Conservation (phyloP, 139 green algal genomes). For the Picochlorum sp. region DNA sequence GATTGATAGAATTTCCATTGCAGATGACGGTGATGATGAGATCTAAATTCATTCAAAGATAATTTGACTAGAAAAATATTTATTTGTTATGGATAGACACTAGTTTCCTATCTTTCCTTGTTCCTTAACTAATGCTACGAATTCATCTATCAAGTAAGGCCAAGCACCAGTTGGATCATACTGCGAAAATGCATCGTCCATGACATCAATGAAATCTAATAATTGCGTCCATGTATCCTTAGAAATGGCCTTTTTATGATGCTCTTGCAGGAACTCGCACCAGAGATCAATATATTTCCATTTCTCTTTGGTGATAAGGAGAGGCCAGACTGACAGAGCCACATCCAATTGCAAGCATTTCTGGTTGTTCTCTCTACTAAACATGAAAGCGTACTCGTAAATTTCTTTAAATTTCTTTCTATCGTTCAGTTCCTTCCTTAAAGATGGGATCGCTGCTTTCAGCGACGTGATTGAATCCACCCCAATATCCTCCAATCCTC, state of each 20-base stretch:
- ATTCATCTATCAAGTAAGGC: slow-evolving; percentile 81
- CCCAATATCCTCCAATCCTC: slow-evolving; percentile 47
- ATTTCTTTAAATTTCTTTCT: slow-evolving; percentile 53
- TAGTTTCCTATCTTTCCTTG: neutral
- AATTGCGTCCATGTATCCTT: slow-evolving; percentile 81
- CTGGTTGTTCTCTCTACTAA: slow-evolving; percentile 80
- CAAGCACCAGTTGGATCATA: slow-evolving; percentile 76
- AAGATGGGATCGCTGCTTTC: slow-evolving; percentile 48
- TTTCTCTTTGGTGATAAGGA: slow-evolving; percentile 51
- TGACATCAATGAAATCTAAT: slow-evolving; percentile 66
- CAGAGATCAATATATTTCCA: slow-evolving; percentile 64
- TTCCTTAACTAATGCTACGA: slow-evolving; percentile 37
- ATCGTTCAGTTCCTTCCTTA: slow-evolving; percentile 55
- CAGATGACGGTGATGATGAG: slow-evolving; percentile 66
- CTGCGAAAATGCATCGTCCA: slow-evolving; percentile 69
- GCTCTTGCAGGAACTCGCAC: slow-evolving; percentile 72
- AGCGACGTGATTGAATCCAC: slow-evolving; percentile 64
- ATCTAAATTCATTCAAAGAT: slow-evolving; percentile 38
- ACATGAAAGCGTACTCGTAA: slow-evolving; percentile 77
- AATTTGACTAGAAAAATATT: slow-evolving; percentile 1
- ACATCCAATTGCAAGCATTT: slow-evolving; percentile 88
- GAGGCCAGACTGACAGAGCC: slow-evolving; percentile 88
- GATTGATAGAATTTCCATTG: slow-evolving; percentile 70
- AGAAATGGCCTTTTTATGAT: slow-evolving; percentile 70
- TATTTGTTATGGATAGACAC: neutral